Evolutionary conservation across 1,139 yeast genomes (phyloP), one percentile per base, ranked within the genome.

Genomic region (Arxiozyma slooffiae): DNA sequence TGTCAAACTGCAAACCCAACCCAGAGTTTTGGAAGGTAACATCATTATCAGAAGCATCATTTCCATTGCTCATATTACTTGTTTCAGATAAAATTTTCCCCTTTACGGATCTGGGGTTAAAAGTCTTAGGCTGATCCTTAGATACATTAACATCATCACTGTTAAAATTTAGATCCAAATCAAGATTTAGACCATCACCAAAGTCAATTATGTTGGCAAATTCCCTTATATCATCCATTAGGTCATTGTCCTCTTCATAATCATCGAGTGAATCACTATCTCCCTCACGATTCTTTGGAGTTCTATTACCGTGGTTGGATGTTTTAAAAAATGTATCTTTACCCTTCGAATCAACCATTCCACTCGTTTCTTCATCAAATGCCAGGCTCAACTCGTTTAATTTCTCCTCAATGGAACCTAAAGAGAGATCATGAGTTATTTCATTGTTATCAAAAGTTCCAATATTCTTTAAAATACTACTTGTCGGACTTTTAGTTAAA

Each of bases 201-300:
- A 82, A 79, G 61, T 82, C 81, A 48, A 84, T 79, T 60, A 78
- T 78, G 54, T 81, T 83, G 43, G 83, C 78, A 57, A 83, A 79
- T 58, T 82, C 89, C 69, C 76, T 72, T 23, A 71, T 66, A 44
- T 70, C 72, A 1, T 68, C 61, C 53, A 69, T 62, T 36, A 66
- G 54, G 44, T 69, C 71, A 3, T 61, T 61, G 34, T 64, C 72
- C 11, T 65, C 68, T 17, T 55, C 61, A 14, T n/a, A n/a, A n/a
- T 47, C 37, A 8, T 20, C 45, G 11, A 4, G 7, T n/a, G 18
- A 26, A 18, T 43, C 47, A 17, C 41, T 36, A 16, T 38, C 30
- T n/a, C n/a, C 34, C 7, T 7, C n/a, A 6, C 7, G 11, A n/a
- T 37, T 23, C 9, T 23, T 16, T 16, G 23, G 23, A 17, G 20